Conservation (phyloP, 192 early-diverging fungal genomes). For the Linnemannia elongata region DNA sequence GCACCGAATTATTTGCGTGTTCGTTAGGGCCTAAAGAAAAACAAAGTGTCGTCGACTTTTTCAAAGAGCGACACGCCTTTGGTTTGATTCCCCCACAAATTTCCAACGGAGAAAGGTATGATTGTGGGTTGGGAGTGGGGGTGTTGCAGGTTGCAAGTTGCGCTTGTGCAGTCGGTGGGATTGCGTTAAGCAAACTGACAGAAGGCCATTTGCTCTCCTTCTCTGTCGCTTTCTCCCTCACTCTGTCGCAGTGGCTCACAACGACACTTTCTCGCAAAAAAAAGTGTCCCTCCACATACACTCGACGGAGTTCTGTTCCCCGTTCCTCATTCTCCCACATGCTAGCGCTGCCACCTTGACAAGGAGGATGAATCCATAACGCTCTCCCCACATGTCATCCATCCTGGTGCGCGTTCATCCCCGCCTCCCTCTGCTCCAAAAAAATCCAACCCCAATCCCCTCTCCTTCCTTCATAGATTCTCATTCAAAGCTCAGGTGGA, state of each 20-base stretch:
- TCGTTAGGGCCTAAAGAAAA: neutral
- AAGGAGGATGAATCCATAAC: neutral
- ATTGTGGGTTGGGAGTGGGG: neutral
- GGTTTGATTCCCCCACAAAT: neutral
- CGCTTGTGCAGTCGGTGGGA: neutral
- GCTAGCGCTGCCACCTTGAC: conserved; percentile 1
- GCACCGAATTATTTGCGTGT: too few species aligned
- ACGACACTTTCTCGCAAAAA: neutral
- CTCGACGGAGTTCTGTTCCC: neutral
- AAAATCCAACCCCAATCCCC: neutral
- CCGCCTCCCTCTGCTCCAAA: neutral
- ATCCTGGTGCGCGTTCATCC: neutral
- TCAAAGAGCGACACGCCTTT: neutral
- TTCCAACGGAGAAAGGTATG: neutral
- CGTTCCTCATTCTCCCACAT: neutral
- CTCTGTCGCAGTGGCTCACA: neutral
- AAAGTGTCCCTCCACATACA: neutral
- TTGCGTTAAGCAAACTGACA: neutral
- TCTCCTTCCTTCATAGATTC: neutral
- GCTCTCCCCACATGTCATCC: neutral
- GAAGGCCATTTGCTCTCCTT: neutral
- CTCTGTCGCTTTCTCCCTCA: neutral
- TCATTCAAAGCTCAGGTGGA: neutral
- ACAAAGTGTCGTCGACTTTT: neutral
- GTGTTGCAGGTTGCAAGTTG: neutral